phyloP scores from a whole-genome alignment of 2,329 filamentous ascomycete genomes.

The Alternaria metachromatica region DNA sequence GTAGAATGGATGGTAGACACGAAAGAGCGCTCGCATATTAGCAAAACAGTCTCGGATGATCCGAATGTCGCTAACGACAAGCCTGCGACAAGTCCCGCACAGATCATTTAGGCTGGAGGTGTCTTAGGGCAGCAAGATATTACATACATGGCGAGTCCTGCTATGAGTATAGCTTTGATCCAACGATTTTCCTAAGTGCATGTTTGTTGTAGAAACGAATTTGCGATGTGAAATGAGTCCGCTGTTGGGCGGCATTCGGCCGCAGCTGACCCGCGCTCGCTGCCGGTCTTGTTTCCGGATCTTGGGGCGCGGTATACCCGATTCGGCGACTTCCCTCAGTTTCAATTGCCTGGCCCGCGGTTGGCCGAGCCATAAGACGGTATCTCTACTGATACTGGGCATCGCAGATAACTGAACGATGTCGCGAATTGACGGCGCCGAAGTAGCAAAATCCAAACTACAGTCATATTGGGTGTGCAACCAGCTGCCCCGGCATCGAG shows the following conservation, averaged over 20 bases:
- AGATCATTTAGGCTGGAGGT: constrained; percentile 12
- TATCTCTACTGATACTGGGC: not conserved
- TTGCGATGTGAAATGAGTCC: not conserved
- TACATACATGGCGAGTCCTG: not conserved
- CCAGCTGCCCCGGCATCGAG: too few species aligned
- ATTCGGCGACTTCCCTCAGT: constrained; percentile 31
- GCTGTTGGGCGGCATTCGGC: not conserved
- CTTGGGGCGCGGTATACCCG: constrained; percentile 21
- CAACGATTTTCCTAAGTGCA: not conserved
- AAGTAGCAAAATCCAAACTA: constrained; percentile 25
- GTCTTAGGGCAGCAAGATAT: not conserved
- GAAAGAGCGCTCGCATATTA: constrained; percentile 1
- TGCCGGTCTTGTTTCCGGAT: constrained; percentile 29
- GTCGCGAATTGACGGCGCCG: constrained; percentile 39
- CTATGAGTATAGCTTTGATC: not conserved
- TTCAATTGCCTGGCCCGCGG: constrained; percentile 30
- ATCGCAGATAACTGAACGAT: constrained; percentile 15
- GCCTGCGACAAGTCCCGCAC: constrained; percentile 10
- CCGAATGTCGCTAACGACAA: not conserved
- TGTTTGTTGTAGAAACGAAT: not conserved
- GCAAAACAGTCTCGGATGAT: not conserved
- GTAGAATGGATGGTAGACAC: constrained; percentile 27
- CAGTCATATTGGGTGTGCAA: too few species aligned
- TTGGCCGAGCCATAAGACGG: constrained; percentile 20
- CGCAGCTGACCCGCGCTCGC: constrained; percentile 2